Evolutionary conservation across 1,284 basidiomycete species (phyloP).

Genomic region (Ceratobasidium sp.): DNA sequence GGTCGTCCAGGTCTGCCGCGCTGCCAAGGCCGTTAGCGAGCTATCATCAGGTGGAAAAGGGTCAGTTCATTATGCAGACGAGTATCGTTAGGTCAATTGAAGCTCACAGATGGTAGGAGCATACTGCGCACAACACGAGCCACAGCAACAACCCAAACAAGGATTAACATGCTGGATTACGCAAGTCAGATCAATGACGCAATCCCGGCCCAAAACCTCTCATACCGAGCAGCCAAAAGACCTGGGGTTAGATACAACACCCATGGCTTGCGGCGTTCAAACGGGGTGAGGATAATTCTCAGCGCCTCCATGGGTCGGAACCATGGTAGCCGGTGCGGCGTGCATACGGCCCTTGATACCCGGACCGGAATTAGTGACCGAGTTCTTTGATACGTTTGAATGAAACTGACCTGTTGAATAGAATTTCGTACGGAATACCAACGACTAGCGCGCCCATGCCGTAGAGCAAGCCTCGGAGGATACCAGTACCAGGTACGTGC

Average conservation of each 20-base stretch:
- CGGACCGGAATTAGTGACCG: neutral
- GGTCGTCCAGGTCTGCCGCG: constrained; percentile 40
- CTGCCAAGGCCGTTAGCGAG: constrained; percentile 44
- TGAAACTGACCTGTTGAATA: constrained; percentile 76
- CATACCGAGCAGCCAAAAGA: constrained; percentile 72
- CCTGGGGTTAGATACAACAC: constrained; percentile 87
- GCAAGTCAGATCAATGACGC: neutral
- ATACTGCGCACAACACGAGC: constrained; percentile 74
- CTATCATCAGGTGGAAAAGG: neutral
- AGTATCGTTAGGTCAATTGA: too few species aligned
- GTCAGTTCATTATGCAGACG: too few species aligned
- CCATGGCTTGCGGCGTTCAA: constrained; percentile 84
- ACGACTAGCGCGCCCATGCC: constrained; percentile 78
- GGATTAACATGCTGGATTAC: constrained; percentile 64
- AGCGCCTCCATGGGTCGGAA: constrained; percentile 73
- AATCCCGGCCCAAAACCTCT: neutral
- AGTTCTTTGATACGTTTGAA: neutral
- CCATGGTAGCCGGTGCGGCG: constrained; percentile 83
- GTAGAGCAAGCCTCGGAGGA: constrained; percentile 68
- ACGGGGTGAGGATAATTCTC: constrained; percentile 81
- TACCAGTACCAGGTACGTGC: constrained; percentile 78
- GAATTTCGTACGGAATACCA: constrained; percentile 80
- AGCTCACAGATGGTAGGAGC: constrained; percentile 69
- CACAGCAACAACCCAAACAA: constrained; percentile 75
- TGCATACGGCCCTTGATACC: constrained; percentile 79